A percentile compares a stretch with the other conserved stretches of the same genome.
Conservation (phyloP, 805 yeast species). For the Lipomyces yamanashiensis region DNA sequence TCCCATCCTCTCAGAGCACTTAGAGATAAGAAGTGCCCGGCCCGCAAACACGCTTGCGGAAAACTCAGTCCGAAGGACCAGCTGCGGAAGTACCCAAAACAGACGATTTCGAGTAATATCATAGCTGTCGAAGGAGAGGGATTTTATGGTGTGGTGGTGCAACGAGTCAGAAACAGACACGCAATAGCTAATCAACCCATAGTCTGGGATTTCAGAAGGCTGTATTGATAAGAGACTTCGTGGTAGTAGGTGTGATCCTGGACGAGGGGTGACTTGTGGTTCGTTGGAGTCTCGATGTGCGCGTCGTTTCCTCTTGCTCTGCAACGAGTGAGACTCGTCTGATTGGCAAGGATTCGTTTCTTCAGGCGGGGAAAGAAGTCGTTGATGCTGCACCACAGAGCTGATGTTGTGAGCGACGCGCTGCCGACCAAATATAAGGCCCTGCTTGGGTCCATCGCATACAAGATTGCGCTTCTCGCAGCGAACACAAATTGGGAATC, state of each 20-base stretch:
- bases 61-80: not conserved
- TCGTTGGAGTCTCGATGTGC: no score
- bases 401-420: not conserved
- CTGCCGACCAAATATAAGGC: not conserved
- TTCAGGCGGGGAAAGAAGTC: not conserved
- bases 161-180: not conserved
- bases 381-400: not conserved
- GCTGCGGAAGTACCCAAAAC: not conserved
- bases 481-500: not conserved
- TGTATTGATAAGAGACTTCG: no score
- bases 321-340: no score
- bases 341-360: not conserved
- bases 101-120: not conserved
- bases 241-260: no score
- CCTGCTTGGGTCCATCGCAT: not conserved
- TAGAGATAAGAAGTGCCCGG: not conserved
- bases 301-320: no score
- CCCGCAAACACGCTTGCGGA: not conserved
- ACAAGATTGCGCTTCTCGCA: not conserved
- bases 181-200: not conserved
- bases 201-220: not conserved
- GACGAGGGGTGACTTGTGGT: no score
- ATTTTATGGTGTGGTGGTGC: not conserved
- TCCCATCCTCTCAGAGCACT: not conserved
- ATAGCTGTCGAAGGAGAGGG: not conserved